Conservation (phyloP, 352 stramenopile genomes). For the Pythium sukuiense region DNA sequence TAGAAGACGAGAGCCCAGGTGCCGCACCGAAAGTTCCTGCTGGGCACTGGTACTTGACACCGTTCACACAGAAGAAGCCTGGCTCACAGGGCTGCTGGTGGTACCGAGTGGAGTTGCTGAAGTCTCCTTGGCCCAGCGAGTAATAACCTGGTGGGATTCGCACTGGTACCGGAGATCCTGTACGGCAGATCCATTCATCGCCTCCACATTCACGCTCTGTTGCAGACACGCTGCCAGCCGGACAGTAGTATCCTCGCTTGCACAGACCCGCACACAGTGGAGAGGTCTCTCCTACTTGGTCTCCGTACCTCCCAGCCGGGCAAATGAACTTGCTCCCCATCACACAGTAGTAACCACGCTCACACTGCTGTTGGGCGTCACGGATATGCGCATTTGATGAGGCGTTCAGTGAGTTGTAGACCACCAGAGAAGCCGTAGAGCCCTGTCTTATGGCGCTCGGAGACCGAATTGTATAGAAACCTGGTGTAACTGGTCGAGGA, state of each 20-base stretch:
- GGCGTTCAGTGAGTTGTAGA: slow-evolving; percentile 21
- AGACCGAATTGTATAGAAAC: slow-evolving; percentile 61
- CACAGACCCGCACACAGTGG: slow-evolving; percentile 60
- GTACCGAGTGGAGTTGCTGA: slow-evolving; percentile 54
- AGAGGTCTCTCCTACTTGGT: slow-evolving; percentile 46
- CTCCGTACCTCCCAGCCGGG: slow-evolving; percentile 59
- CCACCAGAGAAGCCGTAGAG: neutral
- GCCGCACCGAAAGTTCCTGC: slow-evolving; percentile 68
- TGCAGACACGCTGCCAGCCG: slow-evolving; percentile 40
- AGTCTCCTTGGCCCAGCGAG: slow-evolving; percentile 38
- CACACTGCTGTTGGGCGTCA: slow-evolving; percentile 58
- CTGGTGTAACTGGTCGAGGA: slow-evolving; percentile 49
- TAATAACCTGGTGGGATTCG: slow-evolving; percentile 62
- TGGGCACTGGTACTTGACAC: slow-evolving; percentile 69
- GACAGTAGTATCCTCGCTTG: slow-evolving; percentile 67
- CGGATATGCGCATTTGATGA: slow-evolving; percentile 34
- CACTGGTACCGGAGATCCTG: slow-evolving; percentile 38
- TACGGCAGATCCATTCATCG: slow-evolving; percentile 49
- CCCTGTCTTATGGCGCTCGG: neutral
- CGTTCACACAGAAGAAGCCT: slow-evolving; percentile 74
- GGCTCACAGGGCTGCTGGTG: slow-evolving; percentile 63
- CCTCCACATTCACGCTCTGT: slow-evolving; percentile 48
- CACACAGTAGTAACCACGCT: slow-evolving; percentile 67
- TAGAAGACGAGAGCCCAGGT: slow-evolving; percentile 32
- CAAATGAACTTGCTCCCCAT: slow-evolving; percentile 52